These are phyloP conservation scores for Penicillium chermesinum DNA, from an alignment of 495 filamentous ascomycete genomes.

Conservation along the genomic window DNA sequence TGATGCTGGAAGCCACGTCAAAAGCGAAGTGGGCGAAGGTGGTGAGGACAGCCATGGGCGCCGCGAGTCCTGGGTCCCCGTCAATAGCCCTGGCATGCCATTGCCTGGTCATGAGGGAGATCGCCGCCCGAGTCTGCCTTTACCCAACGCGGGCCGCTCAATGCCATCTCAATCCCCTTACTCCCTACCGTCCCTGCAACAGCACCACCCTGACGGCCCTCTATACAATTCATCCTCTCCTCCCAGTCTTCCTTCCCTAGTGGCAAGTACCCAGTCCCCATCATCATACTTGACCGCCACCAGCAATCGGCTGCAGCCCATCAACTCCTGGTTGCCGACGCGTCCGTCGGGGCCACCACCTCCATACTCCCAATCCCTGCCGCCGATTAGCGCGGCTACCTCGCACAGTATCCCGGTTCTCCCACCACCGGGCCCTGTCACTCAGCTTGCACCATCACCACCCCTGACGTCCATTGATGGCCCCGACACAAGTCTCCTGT, in stretches of 20 bases:
- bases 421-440: slow-evolving; percentile 31
- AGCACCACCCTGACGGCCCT: slow-evolving; percentile 38
- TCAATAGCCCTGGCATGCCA: slow-evolving; percentile 40
- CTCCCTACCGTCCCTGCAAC: slow-evolving; percentile 37
- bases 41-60: slow-evolving; percentile 37
- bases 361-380: slow-evolving; percentile 38
- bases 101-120: slow-evolving; percentile 35
- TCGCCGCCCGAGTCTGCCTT: slow-evolving; percentile 41
- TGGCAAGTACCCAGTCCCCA: slow-evolving; percentile 27
- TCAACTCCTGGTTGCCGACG: slow-evolving; percentile 36
- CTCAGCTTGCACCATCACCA: slow-evolving; percentile 33
- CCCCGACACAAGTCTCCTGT: slow-evolving; percentile 26
- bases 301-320: slow-evolving; percentile 37
- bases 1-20: slow-evolving; percentile 39
- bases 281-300: slow-evolving; percentile 30
- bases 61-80: slow-evolving; percentile 42
- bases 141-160: slow-evolving; percentile 29
- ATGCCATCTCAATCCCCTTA: slow-evolving; percentile 39
- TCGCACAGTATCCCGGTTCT: slow-evolving; percentile 29
- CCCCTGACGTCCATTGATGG: slow-evolving; percentile 32
- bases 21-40: slow-evolving; percentile 37
- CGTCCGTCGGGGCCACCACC: slow-evolving; percentile 34
- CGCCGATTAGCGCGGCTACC: slow-evolving; percentile 35
- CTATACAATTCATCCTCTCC: slow-evolving; percentile 34
- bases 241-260: slow-evolving; percentile 33